Percentiles rank a stretch among this genome's conserved stretches.
phyloP scores from a whole-genome alignment of 2,329 filamentous ascomycete genomes.

The Ophiostoma sp. region DNA sequence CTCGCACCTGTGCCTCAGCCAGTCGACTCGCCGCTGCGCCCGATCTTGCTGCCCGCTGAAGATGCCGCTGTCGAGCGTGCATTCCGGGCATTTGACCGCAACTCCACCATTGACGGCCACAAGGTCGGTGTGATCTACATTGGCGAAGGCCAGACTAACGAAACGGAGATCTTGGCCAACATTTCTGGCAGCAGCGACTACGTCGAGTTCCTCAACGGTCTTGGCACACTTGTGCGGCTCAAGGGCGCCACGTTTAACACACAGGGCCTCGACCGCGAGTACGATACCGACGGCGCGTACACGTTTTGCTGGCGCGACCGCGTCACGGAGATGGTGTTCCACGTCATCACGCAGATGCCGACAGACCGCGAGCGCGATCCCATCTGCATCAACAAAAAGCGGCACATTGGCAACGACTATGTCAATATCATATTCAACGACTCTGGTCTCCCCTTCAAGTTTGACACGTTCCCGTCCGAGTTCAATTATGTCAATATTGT shows the following conservation, averaged over 20 bases:
- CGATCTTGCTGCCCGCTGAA: conserved; percentile 67
- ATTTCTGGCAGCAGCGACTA: conserved; percentile 83
- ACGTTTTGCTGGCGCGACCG: conserved; percentile 93
- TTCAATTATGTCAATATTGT: conserved; percentile 98
- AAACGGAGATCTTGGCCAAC: conserved; percentile 81
- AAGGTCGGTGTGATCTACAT: conserved; percentile 95
- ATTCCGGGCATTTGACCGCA: conserved; percentile 77
- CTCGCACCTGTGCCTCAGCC: conserved; percentile 58
- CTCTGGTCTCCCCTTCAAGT: conserved; percentile 80
- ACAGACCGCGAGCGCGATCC: conserved; percentile 73
- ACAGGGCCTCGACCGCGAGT: conserved; percentile 76
- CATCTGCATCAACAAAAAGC: conserved; percentile 77
- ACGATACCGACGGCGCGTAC: conserved; percentile 76
- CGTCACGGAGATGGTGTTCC: conserved; percentile 91
- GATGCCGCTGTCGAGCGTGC: conserved; percentile 60
- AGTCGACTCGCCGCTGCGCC: conserved; percentile 54
- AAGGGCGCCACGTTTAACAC: conserved; percentile 86
- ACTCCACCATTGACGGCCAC: conserved; percentile 86
- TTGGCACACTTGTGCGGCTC: conserved; percentile 76
- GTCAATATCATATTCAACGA: conserved; percentile 99
- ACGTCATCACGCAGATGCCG: conserved; percentile 96
- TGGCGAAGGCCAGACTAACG: conserved; percentile 75
- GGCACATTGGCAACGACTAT: conserved; percentile 94
- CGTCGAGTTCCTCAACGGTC: conserved; percentile 71
- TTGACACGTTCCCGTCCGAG: conserved; percentile 86